Evolutionary conservation across 306 rosid species (phyloP), one percentile per base, ranked within the genome.

Genomic region (Quillaja saponaria): DNA sequence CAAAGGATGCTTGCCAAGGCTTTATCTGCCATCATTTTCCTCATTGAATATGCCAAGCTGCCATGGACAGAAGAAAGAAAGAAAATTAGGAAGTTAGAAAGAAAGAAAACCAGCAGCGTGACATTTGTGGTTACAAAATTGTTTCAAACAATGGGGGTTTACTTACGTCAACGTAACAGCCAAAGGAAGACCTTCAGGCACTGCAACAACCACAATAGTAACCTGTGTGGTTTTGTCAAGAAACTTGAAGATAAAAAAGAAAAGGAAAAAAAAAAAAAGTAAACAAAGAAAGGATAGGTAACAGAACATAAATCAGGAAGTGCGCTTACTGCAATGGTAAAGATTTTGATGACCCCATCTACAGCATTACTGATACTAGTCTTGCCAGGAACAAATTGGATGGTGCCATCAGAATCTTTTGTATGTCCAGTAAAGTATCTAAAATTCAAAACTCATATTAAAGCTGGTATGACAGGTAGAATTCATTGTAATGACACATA

Each of bases 21-120:
- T 74, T 92, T 92, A 77, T 92, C 99, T 16, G 84, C 95, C 99
- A 92, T 92, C 99, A 92, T 92, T 83, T 92, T 92, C 83, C 84
- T 71, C 99, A 92, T 92, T 35, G 99, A 92, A 75, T 92, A 92
- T 16, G 99, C 99, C 76, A 92, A 79, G 66, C 99, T 92, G 82
- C 55, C 15, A 28, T 34, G 55, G 52, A 61, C 16, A 44, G 71
- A 37, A 17, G 40, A 51, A 37, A 55, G 59, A 54, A 25, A 48
- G 58, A 77, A 67, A 71, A 28, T 56, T 34, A 56, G 50, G 54
- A 54, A 58, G 40, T 63, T 58, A 69, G 53, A 73, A 58, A 61
- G 61, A 71, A 41, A 50, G 39, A 47, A 53, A 17, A 56, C 16
- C 11, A 48, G 37, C 51, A 53, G 13, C 55, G 10, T 49, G 58